phyloP scores from a whole-genome alignment of 2,329 filamentous ascomycete genomes.

The Saccharata proteae region DNA sequence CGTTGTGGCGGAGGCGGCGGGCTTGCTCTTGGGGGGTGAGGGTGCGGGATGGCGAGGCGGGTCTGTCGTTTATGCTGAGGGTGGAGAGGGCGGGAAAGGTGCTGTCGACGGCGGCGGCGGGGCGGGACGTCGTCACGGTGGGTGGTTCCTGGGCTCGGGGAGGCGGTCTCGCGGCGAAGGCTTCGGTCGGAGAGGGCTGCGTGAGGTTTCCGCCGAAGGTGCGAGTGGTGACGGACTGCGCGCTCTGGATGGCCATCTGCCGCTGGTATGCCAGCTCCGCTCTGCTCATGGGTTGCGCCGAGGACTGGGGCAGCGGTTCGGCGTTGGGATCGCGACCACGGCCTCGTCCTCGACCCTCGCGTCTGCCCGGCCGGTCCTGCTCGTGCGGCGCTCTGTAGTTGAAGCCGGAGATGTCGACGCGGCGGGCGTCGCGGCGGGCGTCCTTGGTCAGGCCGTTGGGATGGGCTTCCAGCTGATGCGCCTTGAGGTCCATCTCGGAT shows the following conservation, averaged over 20 bases:
- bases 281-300: constrained; percentile 66
- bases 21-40: constrained; percentile 69
- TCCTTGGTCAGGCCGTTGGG: constrained; percentile 71
- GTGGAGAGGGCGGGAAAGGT: constrained; percentile 8
- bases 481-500: constrained; percentile 88
- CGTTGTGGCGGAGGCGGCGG: constrained; percentile 64
- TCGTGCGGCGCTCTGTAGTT: constrained; percentile 64
- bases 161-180: constrained; percentile 35
- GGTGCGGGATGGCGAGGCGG: constrained; percentile 15
- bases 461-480: constrained; percentile 77
- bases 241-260: constrained; percentile 80
- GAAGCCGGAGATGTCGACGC: constrained; percentile 80
- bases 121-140: constrained; percentile 28
- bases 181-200: constrained; percentile 24
- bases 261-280: constrained; percentile 88
- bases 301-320: constrained; percentile 63
- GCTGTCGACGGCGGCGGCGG: constrained; percentile 12
- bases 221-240: constrained; percentile 65
- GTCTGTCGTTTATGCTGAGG: constrained; percentile 6
- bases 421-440: constrained; percentile 65
- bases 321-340: constrained; percentile 79
- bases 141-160: constrained; percentile 22
- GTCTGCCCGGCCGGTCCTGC: constrained; percentile 44
- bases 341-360: constrained; percentile 33
- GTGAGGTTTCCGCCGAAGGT: constrained; percentile 80